Percentiles rank a stretch among this genome's conserved stretches.
phyloP scores from a whole-genome alignment of 805 yeast species.

The Zygosaccharomyces gambellarensis region DNA sequence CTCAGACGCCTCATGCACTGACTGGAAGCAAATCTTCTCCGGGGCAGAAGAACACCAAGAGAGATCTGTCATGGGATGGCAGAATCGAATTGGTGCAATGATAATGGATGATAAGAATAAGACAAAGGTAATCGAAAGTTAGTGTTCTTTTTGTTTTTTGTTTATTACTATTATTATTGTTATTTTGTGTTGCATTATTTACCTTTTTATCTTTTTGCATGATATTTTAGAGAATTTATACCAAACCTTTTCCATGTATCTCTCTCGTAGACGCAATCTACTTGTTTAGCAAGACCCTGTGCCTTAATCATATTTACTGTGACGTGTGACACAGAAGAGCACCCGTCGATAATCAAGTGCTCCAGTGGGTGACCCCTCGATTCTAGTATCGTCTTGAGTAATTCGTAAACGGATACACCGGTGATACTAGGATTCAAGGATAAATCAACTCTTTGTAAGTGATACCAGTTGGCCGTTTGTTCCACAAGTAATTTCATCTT shows the following conservation, averaged over 20 bases:
- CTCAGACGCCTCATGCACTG: not conserved
- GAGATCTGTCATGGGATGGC: not conserved
- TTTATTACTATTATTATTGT: not conserved
- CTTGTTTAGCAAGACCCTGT: conserved; percentile 18
- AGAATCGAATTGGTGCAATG: not conserved
- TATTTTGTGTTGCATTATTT: not conserved
- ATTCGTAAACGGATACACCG: conserved; percentile 31
- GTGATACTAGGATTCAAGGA: conserved; percentile 31
- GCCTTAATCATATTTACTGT: conserved; percentile 25
- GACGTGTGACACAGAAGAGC: conserved; percentile 27
- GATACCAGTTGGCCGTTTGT: conserved; percentile 12
- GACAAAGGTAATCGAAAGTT: not conserved
- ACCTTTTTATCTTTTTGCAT: conserved; percentile 4
- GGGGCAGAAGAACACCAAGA: not conserved
- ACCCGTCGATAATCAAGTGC: conserved; percentile 25
- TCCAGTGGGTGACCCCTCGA: conserved; percentile 18
- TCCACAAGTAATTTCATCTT: conserved; percentile 16
- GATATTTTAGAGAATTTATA: conserved; percentile 25
- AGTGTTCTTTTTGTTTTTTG: not conserved
- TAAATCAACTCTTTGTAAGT: conserved; percentile 24
- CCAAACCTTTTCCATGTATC: conserved; percentile 32
- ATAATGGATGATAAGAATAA: not conserved
- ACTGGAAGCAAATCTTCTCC: not conserved
- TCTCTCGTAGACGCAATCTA: conserved; percentile 29
- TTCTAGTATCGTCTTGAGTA: conserved; percentile 18